Base-by-base conservation (phyloP, 176 grass and related monocot species). In the Aegilops umbellulata region DNA sequence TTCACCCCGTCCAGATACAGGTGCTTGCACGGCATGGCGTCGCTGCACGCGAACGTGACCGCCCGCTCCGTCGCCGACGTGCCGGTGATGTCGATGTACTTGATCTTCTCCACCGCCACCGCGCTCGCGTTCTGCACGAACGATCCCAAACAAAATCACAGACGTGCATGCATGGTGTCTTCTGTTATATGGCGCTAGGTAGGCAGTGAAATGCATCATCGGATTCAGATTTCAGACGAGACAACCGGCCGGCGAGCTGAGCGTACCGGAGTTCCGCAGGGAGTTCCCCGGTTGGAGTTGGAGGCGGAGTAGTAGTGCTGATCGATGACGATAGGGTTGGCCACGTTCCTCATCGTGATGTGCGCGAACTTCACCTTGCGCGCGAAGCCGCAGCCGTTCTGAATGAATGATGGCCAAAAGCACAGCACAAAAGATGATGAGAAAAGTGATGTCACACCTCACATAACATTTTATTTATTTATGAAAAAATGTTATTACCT, bases 261-360 rank as follows among this genome's bases (percentile, higher is more conserved):
- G 0, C 23, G 53, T 65, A 89, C 89, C 89, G 35, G 65, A 1
- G 86, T 84, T 76, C 44, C 10, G 36, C 77, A 85, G 4, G 64
- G 84, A 34, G n/a, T 25, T 20, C 55, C 20, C 4, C 74, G 72
- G 60, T 87, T 60, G 20, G 87, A 29, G 25, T 87, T 60, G 20
- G 87, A 30, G 25, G 25, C 4, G 13, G 62, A 80, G 60, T 38
- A 69, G 12, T 64, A 69, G 12, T 79, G 71, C 73, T 94, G 90
- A 24, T 94, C 68, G 36, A 94, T 83, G 49, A 90, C 76, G 63
- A 97, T 94, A 12, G 92, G 95, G 31, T 92, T 93, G 2, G 69
- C 70, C 17, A 97, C 92, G 60, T 93, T 88, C 63, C 27, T 97
- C 86, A 97, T 93, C 25, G 67, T 16, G 70, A 97, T 83, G 75